These are phyloP conservation scores for Drosera spatulata DNA, from an alignment of 179 eudicot genomes.

Conservation along the genomic window DNA sequence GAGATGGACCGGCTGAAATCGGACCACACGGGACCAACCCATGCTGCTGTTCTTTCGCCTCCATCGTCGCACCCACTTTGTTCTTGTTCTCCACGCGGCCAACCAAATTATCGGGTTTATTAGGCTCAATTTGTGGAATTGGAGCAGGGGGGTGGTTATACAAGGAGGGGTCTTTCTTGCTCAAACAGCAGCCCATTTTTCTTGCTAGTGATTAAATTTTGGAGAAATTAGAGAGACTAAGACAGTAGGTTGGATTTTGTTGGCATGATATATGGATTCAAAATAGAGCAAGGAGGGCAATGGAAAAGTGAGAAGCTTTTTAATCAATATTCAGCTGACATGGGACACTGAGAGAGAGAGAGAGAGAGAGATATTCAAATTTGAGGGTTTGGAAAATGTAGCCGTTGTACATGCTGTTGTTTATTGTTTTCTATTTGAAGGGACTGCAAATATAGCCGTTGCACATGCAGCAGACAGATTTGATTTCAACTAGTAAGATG, in stretches of 20 bases:
- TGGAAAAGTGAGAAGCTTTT: constrained; percentile 5
- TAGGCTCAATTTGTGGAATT: constrained; percentile 7
- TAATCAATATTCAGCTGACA: constrained; percentile 1
- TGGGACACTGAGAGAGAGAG: constrained; percentile 13
- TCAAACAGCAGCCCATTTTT: constrained; percentile 71
- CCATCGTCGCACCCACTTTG: constrained; percentile 8
- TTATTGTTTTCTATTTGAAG: no score
- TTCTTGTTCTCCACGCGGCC: constrained; percentile 8
- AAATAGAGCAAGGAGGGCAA: constrained; percentile 12
- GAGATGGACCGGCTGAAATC: constrained; percentile 1
- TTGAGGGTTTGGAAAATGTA: constrained; percentile 9
- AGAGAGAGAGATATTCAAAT: constrained; percentile 1
- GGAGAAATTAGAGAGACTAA: not conserved
- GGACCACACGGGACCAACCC: constrained; percentile 5
- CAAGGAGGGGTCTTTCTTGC: constrained; percentile 44
- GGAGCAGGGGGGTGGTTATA: constrained; percentile 12
- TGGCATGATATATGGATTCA: not conserved
- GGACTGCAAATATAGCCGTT: no score
- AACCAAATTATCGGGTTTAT: not conserved
- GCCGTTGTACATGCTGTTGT: constrained; percentile 15
- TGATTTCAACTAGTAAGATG: no score
- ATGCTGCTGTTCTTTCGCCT: constrained; percentile 59
- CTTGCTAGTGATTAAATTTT: constrained; percentile 4
- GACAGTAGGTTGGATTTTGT: no score
- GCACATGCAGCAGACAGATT: no score